These are phyloP conservation scores for Neoboletus subvelutipes DNA, from an alignment of 768 basidiomycete species.

Conservation along the genomic window DNA sequence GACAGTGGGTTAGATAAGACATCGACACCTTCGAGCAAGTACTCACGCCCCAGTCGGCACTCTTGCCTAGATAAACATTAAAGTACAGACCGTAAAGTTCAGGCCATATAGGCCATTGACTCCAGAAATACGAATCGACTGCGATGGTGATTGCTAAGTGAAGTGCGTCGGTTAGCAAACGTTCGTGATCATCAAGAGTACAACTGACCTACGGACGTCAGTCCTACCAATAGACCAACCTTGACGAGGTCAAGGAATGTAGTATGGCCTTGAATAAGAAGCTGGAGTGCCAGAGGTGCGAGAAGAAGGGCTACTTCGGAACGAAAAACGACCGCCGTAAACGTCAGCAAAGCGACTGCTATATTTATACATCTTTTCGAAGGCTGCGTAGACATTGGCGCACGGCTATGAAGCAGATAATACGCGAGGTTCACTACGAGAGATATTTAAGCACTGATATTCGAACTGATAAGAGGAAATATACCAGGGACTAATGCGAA, in stretches of 20 bases:
- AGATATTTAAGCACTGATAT: not conserved
- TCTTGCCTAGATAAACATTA: constrained; percentile 86
- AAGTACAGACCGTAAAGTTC: constrained; percentile 78
- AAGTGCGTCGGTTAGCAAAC: not conserved
- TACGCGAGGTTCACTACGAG: constrained; percentile 54
- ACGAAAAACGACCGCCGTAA: constrained; percentile 70
- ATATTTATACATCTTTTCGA: constrained; percentile 34
- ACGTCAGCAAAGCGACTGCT: constrained; percentile 62
- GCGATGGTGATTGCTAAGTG: constrained; percentile 53
- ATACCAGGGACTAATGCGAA: constrained; percentile 79
- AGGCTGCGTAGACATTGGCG: constrained; percentile 40
- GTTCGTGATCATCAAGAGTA: not conserved
- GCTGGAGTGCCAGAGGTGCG: constrained; percentile 56
- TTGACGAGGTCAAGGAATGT: constrained; percentile 44
- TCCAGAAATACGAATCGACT: constrained; percentile 90
- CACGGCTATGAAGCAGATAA: constrained; percentile 42
- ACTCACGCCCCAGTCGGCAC: constrained; percentile 89
- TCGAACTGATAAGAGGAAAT: constrained; percentile 5
- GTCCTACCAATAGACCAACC: constrained; percentile 49
- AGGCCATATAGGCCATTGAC: constrained; percentile 74
- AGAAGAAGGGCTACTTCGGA: constrained; percentile 76
- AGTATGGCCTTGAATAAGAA: constrained; percentile 43
- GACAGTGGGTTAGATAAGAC: not conserved
- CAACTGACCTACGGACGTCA: constrained; percentile 51
- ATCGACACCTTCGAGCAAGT: not conserved